Evolutionary conservation across 495 filamentous ascomycete genomes (phyloP).

Genomic region (Neurospora sp.): DNA sequence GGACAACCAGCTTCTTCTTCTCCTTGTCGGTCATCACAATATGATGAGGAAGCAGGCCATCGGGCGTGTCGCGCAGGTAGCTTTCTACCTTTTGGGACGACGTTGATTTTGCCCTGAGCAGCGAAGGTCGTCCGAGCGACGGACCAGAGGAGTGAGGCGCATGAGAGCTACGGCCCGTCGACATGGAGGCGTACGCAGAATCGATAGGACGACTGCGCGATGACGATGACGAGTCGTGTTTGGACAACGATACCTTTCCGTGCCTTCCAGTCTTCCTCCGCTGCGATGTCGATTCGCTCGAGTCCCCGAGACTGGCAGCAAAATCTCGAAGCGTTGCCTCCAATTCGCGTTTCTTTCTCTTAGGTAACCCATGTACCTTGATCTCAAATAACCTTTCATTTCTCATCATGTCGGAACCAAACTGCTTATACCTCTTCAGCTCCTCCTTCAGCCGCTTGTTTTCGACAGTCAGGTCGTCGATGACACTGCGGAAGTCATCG

Average conservation of each 20-base stretch:
- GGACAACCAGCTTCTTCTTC: constrained; percentile 63
- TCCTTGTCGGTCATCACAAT: constrained; percentile 50
- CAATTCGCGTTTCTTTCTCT: constrained; percentile 58
- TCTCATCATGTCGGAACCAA: constrained; percentile 46
- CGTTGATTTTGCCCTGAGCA: constrained; percentile 14
- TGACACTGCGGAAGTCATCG: constrained; percentile 55
- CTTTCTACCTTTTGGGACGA: constrained; percentile 45
- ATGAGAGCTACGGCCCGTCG: constrained; percentile 34
- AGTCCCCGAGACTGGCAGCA: constrained; percentile 42
- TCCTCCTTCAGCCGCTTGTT: constrained; percentile 62
- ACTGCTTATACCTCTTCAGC: constrained; percentile 54
- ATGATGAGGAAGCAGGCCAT: constrained; percentile 44
- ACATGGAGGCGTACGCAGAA: constrained; percentile 68
- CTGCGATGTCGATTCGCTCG: constrained; percentile 27
- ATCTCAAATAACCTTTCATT: constrained; percentile 70
- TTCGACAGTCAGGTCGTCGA: constrained; percentile 63
- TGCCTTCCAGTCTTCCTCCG: constrained; percentile 22
- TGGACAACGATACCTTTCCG: constrained; percentile 25
- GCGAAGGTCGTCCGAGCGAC: constrained; percentile 15
- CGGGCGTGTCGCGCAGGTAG: constrained; percentile 53
- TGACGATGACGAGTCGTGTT: constrained; percentile 39
- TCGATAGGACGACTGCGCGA: constrained; percentile 50
- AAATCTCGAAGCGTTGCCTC: constrained; percentile 62
- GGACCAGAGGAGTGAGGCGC: constrained; percentile 26
- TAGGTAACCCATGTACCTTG: constrained; percentile 56